phyloP scores from a whole-genome alignment of 2,329 filamentous ascomycete species.

The Ophiostoma quercus region DNA sequence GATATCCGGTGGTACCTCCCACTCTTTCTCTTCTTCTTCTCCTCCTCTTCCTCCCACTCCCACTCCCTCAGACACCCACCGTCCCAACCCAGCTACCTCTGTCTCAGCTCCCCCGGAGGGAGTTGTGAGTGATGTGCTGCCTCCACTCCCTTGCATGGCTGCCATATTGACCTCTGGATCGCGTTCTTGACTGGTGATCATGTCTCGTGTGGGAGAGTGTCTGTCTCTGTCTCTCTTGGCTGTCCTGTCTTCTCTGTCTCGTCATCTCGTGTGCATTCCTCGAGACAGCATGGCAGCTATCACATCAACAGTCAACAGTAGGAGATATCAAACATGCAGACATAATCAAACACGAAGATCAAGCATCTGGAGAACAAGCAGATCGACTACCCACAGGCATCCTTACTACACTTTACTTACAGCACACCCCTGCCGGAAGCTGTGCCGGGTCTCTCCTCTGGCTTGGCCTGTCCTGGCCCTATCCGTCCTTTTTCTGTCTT shows the following conservation, averaged over 20 bases:
- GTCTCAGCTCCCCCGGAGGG: constrained; percentile 11
- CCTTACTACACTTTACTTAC: not conserved
- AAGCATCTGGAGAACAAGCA: not conserved
- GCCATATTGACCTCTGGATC: constrained; percentile 13
- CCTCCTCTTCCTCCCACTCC: not conserved
- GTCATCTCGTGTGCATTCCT: constrained; percentile 3
- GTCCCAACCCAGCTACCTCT: constrained; percentile 5
- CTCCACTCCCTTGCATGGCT: constrained; percentile 11
- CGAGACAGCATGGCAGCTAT: not conserved
- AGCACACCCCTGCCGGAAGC: constrained; percentile 3
- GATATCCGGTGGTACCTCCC: constrained; percentile 6
- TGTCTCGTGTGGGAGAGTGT: not conserved
- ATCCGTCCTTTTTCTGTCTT: constrained; percentile 8
- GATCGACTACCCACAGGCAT: not conserved
- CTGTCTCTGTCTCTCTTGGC: not conserved
- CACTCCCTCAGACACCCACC: not conserved
- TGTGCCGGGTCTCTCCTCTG: constrained; percentile 1
- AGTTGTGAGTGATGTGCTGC: constrained; percentile 7
- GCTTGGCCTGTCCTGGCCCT: too few relatives aligned
- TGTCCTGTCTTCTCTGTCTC: not conserved
- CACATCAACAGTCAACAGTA: not conserved
- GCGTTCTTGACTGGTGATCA: constrained; percentile 14
- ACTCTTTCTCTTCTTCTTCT: not conserved
- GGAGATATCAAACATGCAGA: too few relatives aligned
- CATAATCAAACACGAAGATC: not conserved